Evolutionary conservation across 495 filamentous ascomycete genomes (phyloP).

Genomic region (Penicillium steckii): DNA sequence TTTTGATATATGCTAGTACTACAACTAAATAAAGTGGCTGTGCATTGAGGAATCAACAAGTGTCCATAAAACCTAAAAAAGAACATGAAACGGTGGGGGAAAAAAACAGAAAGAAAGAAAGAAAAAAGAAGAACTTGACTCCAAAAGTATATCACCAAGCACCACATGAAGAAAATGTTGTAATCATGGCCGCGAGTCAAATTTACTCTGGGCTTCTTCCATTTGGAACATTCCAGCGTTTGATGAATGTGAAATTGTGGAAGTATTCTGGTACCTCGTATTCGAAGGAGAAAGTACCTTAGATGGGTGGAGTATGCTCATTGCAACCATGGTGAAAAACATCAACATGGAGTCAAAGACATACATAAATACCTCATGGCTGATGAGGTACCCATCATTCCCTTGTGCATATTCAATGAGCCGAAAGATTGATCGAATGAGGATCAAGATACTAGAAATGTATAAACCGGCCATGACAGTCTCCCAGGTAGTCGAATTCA

Average conservation of each 20-base stretch:
- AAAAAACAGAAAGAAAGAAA: neutral
- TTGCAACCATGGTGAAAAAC: conserved; percentile 48
- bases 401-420: conserved; percentile 61
- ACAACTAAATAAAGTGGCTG: too few relatives aligned
- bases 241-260: neutral
- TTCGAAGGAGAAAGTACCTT: neutral
- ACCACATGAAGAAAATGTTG: neutral
- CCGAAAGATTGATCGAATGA: conserved; percentile 61
- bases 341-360: conserved; percentile 62
- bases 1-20: too few relatives aligned
- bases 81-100: neutral
- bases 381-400: conserved; percentile 44
- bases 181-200: neutral
- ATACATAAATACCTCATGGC: conserved; percentile 59
- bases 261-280: neutral
- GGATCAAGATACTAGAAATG: conserved; percentile 47
- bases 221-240: neutral
- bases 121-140: neutral
- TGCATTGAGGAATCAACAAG: too few relatives aligned
- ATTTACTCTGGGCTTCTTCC: neutral
- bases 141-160: neutral
- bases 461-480: conserved; percentile 52
- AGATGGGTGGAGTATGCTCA: conserved; percentile 35
- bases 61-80: too few relatives aligned
- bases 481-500: conserved; percentile 15